phyloP scores from a whole-genome alignment of 371 early-diverging fungal genomes.

The Mortierella sp. region DNA sequence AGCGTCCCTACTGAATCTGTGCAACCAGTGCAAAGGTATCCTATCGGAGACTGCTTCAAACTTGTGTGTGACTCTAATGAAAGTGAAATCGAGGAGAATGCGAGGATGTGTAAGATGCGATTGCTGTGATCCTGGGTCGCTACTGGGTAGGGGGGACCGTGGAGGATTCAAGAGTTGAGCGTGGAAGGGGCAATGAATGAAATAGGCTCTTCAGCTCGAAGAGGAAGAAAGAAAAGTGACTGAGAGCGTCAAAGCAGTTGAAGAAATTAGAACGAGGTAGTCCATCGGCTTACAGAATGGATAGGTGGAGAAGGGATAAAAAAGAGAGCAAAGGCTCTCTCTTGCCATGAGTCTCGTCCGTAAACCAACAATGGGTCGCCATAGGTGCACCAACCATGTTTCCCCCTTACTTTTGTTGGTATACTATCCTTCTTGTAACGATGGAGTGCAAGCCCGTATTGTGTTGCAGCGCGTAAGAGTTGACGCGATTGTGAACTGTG shows the following conservation, averaged over 20 bases:
- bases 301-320: not conserved
- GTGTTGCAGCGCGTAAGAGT: too few relatives aligned
- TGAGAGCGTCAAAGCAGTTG: not conserved
- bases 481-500: too few relatives aligned
- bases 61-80: not conserved
- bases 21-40: not conserved
- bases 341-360: too few relatives aligned
- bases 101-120: not conserved
- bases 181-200: not conserved
- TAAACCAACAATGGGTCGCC: too few relatives aligned
- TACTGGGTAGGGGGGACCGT: not conserved
- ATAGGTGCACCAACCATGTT: not conserved
- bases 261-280: not conserved
- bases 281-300: not conserved
- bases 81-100: not conserved
- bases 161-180: not conserved
- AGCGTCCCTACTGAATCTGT: not conserved
- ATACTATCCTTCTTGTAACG: too few relatives aligned
- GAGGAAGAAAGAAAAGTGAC: not conserved
- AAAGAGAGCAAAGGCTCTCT: too few relatives aligned
- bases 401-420: conserved; percentile 2
- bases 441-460: not conserved
- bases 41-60: not conserved
- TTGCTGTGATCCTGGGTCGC: not conserved
- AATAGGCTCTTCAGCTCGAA: not conserved